phyloP scores from a whole-genome alignment of 2,329 filamentous ascomycete genomes.

The Graphilbum fragrans region DNA sequence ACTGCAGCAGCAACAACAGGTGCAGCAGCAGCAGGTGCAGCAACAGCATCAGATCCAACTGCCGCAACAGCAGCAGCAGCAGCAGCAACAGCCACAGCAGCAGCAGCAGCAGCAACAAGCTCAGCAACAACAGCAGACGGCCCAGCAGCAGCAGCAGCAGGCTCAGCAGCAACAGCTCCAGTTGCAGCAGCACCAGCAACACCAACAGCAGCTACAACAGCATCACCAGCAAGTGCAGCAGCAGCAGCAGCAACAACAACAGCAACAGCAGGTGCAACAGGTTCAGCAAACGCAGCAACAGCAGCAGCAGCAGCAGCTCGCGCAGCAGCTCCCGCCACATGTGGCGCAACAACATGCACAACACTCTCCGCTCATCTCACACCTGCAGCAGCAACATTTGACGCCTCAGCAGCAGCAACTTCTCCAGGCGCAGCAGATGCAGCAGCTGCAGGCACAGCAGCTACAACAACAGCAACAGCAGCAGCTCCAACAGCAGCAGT shows the following conservation, averaged over 20 bases:
- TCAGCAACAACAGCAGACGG: conserved; percentile 15
- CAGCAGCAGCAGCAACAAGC: conserved; percentile 14
- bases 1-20: conserved; percentile 38
- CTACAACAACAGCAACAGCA: conserved; percentile 27
- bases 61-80: conserved; percentile 53
- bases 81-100: conserved; percentile 34
- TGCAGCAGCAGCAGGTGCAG: conserved; percentile 48
- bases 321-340: conserved; percentile 11
- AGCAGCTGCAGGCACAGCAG: conserved; percentile 22
- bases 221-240: conserved; percentile 28
- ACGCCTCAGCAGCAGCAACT: conserved; percentile 8
- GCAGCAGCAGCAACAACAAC: conserved; percentile 7
- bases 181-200: conserved; percentile 32
- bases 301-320: conserved; percentile 42
- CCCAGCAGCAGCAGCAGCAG: not conserved
- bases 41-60: conserved; percentile 36
- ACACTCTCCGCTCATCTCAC: conserved; percentile 12
- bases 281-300: conserved; percentile 42
- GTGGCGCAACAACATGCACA: conserved; percentile 33
- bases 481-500: conserved; percentile 32
- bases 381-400: conserved; percentile 19
- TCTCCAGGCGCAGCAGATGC: conserved; percentile 5
- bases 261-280: conserved; percentile 10
- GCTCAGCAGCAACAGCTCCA: conserved; percentile 11
- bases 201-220: conserved; percentile 32